phyloP scores from a whole-genome alignment of 2,329 filamentous ascomycete species.

The Xylariaceae sp. region DNA sequence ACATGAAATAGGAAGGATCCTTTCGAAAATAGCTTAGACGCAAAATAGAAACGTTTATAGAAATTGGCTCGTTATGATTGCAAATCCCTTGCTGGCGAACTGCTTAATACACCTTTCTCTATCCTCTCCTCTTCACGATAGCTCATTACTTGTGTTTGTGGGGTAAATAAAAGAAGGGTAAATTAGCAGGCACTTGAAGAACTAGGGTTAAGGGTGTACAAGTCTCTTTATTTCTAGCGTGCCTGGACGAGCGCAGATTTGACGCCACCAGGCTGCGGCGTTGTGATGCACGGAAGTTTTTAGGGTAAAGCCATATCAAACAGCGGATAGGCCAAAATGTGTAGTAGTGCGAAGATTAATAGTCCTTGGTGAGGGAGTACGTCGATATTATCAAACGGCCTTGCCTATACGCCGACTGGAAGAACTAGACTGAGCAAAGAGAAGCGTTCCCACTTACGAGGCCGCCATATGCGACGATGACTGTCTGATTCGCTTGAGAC shows the following conservation, averaged over 20 bases:
- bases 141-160: neutral
- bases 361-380: constrained; percentile 6
- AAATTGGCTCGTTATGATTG: neutral
- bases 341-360: constrained; percentile 7
- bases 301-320: constrained; percentile 6
- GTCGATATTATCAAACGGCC: constrained; percentile 3
- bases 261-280: constrained; percentile 10
- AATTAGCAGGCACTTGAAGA: neutral
- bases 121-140: neutral
- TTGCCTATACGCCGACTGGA: neutral
- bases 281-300: constrained; percentile 7
- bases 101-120: neutral
- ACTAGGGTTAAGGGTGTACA: neutral
- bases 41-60: neutral
- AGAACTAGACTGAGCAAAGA: constrained; percentile 4
- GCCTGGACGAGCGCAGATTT: neutral
- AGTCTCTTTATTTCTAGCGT: neutral
- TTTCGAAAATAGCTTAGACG: neutral
- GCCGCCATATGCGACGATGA: constrained; percentile 10
- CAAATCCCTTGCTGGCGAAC: neutral
- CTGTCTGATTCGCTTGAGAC: constrained; percentile 18
- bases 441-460: constrained; percentile 9
- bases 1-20: neutral
- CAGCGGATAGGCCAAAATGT: constrained; percentile 14
- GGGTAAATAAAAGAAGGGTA: neutral